Evolutionary conservation across 495 filamentous ascomycete species (phyloP), one percentile per base, ranked within the genome.

Genomic region (Letharia lupina): DNA sequence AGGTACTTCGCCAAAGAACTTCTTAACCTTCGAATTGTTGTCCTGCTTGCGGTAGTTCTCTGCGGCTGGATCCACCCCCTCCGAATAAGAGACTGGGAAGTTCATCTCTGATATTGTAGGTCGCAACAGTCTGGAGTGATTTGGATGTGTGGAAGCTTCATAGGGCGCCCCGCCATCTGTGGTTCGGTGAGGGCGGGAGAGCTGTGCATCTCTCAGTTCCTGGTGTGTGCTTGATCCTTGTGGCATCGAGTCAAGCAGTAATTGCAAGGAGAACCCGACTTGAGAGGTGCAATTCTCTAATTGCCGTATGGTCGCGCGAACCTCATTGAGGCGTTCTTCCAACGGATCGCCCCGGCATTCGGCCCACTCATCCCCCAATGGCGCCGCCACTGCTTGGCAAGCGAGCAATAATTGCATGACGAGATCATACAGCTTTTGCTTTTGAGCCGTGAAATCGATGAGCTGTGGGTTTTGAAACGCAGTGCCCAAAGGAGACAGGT

Each of bases 351-450:
- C 91, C n/a, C 93, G 86, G 16, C 89, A 78, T 70, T 95, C 91
- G 31, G 92, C 85, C 94, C 94, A 98, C 75, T 98, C 94, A 73
- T 98, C 94, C 15, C 87, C 89, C 40, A 98, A 78, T 44, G 95
- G 93, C 18, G 91, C 89, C 15, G 93, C 88, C 15, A 97, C 87
- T 11, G 86, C 85, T 74, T 98, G 93, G 73, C 91, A 96, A 64
- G 87, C 85, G 28, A 96, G 73, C 16, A 97, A 76, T 56, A 98
- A 83, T 72, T 98, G 94, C 54, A 91, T 91, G 66, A 96, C 89
- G 31, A 89, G 87, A 76, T 98, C 94, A 73, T 97, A 97, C 42
- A 95, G 77, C 66, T 87, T 86, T 73, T 98, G 94, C 77, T 97
- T 98, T 70, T 94, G 91, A 40, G 86, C 82, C 69, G 86, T 86